Evolutionary conservation across 352 stramenopile genomes (phyloP).

Genomic region (Phytophthora gonapodyides): DNA sequence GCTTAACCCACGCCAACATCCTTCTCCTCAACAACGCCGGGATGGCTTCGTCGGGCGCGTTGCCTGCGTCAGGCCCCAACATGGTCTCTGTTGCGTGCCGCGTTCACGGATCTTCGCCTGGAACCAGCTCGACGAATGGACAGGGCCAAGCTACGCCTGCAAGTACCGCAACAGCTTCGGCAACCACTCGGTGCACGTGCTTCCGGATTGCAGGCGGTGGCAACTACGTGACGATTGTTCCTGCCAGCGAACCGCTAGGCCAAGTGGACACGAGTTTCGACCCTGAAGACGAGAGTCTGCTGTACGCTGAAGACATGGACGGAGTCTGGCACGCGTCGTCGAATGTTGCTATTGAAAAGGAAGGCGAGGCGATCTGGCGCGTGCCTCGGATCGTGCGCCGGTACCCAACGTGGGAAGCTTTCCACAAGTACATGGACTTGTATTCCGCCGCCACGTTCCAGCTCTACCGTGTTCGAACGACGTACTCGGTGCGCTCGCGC

Average conservation of each 20-base stretch:
- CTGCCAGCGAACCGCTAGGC: slow-evolving; percentile 20
- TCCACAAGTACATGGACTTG: slow-evolving; percentile 59
- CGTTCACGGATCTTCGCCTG: slow-evolving; percentile 29
- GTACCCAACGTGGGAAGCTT: slow-evolving; percentile 59
- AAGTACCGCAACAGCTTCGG: not conserved
- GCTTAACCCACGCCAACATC: slow-evolving; percentile 18
- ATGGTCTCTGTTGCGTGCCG: slow-evolving; percentile 36
- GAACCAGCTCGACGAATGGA: slow-evolving; percentile 11
- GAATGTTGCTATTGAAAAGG: slow-evolving; percentile 28
- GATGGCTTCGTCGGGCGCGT: slow-evolving; percentile 6
- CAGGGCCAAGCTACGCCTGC: not conserved
- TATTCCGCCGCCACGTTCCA: slow-evolving; percentile 71
- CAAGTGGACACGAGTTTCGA: slow-evolving; percentile 24
- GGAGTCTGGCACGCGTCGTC: slow-evolving; percentile 36
- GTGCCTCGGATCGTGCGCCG: slow-evolving; percentile 51
- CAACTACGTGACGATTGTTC: slow-evolving; percentile 38
- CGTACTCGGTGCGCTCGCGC: slow-evolving; percentile 65
- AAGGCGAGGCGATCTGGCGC: slow-evolving; percentile 48
- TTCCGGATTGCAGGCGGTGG: slow-evolving; percentile 34
- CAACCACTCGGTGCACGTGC: slow-evolving; percentile 37
- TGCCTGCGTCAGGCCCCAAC: slow-evolving; percentile 20
- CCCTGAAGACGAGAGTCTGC: slow-evolving; percentile 20
- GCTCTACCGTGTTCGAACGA: slow-evolving; percentile 76
- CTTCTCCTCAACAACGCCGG: slow-evolving; percentile 30
- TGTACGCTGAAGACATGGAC: slow-evolving; percentile 39